Evolutionary conservation across 1,139 yeast genomes (phyloP), one percentile per base, ranked within the genome.

Genomic region (Cylindricascospora bacillispora): DNA sequence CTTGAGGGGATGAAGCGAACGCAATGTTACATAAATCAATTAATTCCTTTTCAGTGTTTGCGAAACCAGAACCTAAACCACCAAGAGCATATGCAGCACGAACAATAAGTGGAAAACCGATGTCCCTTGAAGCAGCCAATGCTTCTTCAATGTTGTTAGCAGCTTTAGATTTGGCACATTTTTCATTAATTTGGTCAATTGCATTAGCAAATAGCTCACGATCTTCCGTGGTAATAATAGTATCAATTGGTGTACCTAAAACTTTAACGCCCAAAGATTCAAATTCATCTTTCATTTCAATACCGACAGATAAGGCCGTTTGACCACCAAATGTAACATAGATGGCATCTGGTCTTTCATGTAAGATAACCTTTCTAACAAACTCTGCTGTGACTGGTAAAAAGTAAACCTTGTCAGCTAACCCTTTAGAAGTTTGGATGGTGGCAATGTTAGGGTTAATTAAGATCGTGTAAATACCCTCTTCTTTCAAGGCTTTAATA

Each of bases 241-340:
- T 89, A 33, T 89, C 94, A 46, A 89, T 85, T 43, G 79, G 94
- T 37, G 98, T 89, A 68, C 98, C 98, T 44, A 89, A 69, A 28
- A 89, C 98, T 60, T 81, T 76, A 44, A 89, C 97, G 41, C 95
- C 97, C 37, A 86, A 70, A 11, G 72, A 59, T 55, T 75, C 95
- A 50, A 89, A 89, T 62, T 86, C 97, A 54, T 89, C 97, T 63
- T 89, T 86, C 63, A 89, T 73, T 45, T 77, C 73, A 44, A 89
- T 85, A 70, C 98, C 98, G 36, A 89, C 98, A 48, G 78, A 78
- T 47, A 89, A 69, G 29, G 95, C 98, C 28, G 98, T 89, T 66
- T 89, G 98, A 51, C 98, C 98, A 65, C 98, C 98, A 52, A 89
- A 89, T 16, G 98, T 89, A 57, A 83, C 80, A 62, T 83, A 89